Base-by-base conservation (phyloP, 805 yeast species). In the Cephaloascus fragrans region DNA sequence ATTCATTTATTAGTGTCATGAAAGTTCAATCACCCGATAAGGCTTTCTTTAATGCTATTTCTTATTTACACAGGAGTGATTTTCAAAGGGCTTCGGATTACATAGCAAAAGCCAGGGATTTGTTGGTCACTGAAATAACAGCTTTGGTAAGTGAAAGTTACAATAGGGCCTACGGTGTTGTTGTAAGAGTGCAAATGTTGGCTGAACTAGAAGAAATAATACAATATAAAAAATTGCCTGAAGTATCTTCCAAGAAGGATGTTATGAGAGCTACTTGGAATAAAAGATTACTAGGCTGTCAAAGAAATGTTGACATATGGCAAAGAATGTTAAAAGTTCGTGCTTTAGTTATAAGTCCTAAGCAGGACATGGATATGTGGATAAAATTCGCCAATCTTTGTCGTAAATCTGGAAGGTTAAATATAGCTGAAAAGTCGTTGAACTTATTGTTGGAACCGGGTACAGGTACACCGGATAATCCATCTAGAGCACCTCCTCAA, bases 301-400 rank as follows among this genome's bases (percentile, higher is more conserved):
- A 93, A 61, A 73, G 93, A 49, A 93, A 93, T 61, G 97, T 93
- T 38, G 99, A 93, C 61, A 88, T 89, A n/a, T 93, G 99, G 98
- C 97, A 90, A 57, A 71, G 97, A 52, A 81, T 93, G 77, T 70
- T 93, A 43, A 85, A 89, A 55, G 96, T 90, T 2, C 72, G 98
- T 41, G 90, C 97, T 0, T 68, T 93, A 36, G 97, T 93, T 12
- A 84, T 93, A 35, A 82, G 83, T 46, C 99, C 98, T 2, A 86
- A 89, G 47, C 95, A 93, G 51, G 97, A 93, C 55, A 83, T 89
- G 93, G 93, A 85, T 39, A 86, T 89, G 75, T 88, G 97, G 96
- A 90, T 93, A 51, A 89, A 93, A 58, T 94, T 93, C 69, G 97
- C 98, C 17, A 93, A 93, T 52, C 66, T 93, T 41, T 88, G 97